Base-by-base conservation (phyloP, 1,139 yeast genomes). In the Nakaseomyces kungkrabaensis region DNA sequence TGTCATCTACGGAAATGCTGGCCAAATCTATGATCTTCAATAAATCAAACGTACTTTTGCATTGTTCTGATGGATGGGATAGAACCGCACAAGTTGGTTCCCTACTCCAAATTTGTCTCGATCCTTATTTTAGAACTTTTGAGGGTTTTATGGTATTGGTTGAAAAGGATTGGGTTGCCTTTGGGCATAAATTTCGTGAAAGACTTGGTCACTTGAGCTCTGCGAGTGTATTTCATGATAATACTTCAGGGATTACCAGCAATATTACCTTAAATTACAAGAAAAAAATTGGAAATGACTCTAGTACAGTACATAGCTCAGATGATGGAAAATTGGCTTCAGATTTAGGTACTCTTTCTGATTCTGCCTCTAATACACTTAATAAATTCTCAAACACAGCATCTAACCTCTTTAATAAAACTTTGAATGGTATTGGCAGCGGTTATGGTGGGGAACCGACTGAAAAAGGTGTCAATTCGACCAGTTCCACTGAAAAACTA, bases 31-130 rank as follows among this genome's bases (percentile, higher is more conserved):
- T 92, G 25, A 88, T 87, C 54, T 78, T 83, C 59, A 86, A 88
- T 62, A 81, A 83, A 53, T 85, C 95, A 11, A 94, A 90, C 65
- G 78, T 92, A 5, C 65, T 92, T 6, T 77, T 94, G 9, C 98
- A 92, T 68, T 92, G 98, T 64, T 89, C 97, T 0, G 98, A 92
- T 69, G 98, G 98, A 0, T 92, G 98, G 98, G 98, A 92, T 65
- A 73, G 98, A 52, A 94, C 98, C 0, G 80, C 97, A 0, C 97
- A 92, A 63, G 78, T 90, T 1, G 78, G 90, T 8, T 85, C 96
- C 4, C 69, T 92, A 52, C 81, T 90, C 43, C 95, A 92, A 66
- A 69, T 94, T 6, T 87, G 96, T 62, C 72, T 90, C 25, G 98
- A 94, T 66, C 97, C 97, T 0, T 88, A 78, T 63, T 92, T 77